These are phyloP conservation scores for Fraxinus nigra DNA, from an alignment of 305 asterid genomes.

Conservation along the genomic window DNA sequence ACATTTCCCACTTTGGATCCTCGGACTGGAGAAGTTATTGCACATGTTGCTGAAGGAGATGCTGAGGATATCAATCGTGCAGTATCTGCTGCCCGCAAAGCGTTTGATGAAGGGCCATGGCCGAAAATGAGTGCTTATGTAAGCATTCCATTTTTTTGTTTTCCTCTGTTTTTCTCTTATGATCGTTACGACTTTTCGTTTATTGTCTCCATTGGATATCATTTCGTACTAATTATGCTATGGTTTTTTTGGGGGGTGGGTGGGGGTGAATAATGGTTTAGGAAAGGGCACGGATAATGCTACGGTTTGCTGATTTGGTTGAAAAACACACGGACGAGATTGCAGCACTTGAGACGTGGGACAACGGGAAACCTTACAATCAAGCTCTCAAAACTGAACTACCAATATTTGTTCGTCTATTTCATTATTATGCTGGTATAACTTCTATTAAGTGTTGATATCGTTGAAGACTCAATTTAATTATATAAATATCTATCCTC, in stretches of 20 bases:
- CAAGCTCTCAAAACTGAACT: constrained; percentile 71
- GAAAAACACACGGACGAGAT: constrained; percentile 85
- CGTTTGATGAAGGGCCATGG: constrained; percentile 97
- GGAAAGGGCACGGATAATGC: constrained; percentile 78
- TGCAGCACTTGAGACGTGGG: constrained; percentile 94
- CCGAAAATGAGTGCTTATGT: constrained; percentile 93
- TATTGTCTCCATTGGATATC: neutral
- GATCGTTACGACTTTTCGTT: neutral
- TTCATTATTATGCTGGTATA: constrained; percentile 88
- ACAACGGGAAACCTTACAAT: constrained; percentile 75
- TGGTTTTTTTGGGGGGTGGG: neutral
- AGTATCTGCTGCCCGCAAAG: constrained; percentile 89
- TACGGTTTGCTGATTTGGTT: constrained; percentile 81
- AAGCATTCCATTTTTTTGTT: constrained; percentile 9
- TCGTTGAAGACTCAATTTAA: neutral
- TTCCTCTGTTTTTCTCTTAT: neutral
- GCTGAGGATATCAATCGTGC: constrained; percentile 80
- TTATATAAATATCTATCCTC: neutral
- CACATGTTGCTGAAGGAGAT: constrained; percentile 89
- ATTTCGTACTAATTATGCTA: neutral
- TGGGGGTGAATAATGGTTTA: constrained; percentile 15
- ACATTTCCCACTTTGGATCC: constrained; percentile 94
- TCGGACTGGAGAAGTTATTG: constrained; percentile 84
- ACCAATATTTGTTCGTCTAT: constrained; percentile 75
- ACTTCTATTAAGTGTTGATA: neutral